A percentile compares a stretch with the other conserved stretches of the same genome.
Conservation (phyloP, 2,329 filamentous ascomycete genomes). For the Chrysoporthe austroafricana region DNA sequence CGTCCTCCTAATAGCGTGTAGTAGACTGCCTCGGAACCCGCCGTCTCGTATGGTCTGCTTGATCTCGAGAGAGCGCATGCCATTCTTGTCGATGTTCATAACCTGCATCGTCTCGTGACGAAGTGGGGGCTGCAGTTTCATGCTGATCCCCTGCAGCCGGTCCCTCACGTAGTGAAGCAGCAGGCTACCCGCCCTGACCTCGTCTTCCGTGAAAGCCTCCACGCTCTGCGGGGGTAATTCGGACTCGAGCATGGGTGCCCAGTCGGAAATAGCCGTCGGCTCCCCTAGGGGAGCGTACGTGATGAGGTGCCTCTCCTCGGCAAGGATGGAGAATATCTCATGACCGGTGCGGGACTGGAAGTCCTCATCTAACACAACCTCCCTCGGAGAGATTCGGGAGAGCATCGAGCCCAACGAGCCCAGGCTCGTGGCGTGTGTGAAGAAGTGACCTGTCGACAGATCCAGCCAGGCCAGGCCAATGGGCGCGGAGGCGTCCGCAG, state of each 20-base stretch:
- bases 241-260: conserved; percentile 78
- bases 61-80: conserved; percentile 86
- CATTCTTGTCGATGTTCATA: conserved; percentile 93
- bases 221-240: conserved; percentile 60
- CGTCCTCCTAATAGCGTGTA: conserved; percentile 88
- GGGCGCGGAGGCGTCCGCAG: conserved; percentile 38
- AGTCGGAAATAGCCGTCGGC: conserved; percentile 61
- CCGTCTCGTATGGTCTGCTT: conserved; percentile 83
- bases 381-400: conserved; percentile 80
- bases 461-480: conserved; percentile 93
- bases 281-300: conserved; percentile 65
- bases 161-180: conserved; percentile 85
- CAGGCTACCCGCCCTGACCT: conserved; percentile 76
- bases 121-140: conserved; percentile 82
- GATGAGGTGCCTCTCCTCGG: conserved; percentile 75
- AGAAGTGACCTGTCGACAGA: conserved; percentile 92
- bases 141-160: conserved; percentile 74
- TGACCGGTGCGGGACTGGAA: conserved; percentile 62
- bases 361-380: conserved; percentile 77
- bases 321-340: conserved; percentile 68
- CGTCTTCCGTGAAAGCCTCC: conserved; percentile 64
- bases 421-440: conserved; percentile 76
- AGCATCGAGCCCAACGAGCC: conserved; percentile 77
- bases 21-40: conserved; percentile 76
- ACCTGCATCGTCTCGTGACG: conserved; percentile 74